A percentile compares a stretch with the other conserved stretches of the same genome.
Conservation (phyloP, 352 stramenopile genomes). For the Elongisporangium undulatum region DNA sequence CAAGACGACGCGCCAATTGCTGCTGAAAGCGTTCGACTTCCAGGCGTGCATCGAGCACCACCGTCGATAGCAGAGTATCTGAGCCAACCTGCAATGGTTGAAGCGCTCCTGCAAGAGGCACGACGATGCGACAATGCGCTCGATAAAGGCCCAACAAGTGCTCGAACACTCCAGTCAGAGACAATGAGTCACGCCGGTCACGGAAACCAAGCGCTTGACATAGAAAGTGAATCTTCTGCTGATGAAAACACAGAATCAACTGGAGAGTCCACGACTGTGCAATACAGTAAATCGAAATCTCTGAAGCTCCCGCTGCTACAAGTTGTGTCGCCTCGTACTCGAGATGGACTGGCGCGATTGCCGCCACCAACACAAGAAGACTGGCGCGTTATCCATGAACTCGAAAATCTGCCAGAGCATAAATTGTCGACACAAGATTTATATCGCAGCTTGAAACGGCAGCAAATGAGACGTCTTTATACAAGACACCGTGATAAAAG, state of each 20-base stretch:
- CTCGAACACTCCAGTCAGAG: not conserved
- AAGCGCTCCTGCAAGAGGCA: constrained; percentile 19
- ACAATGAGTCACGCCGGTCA: not conserved
- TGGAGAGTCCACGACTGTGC: not conserved
- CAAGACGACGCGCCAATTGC: not conserved
- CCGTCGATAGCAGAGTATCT: constrained; percentile 34
- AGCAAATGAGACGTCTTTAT: constrained; percentile 3
- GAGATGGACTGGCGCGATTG: constrained; percentile 29
- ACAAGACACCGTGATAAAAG: not conserved
- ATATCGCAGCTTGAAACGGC: constrained; percentile 25
- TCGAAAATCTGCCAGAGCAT: constrained; percentile 32
- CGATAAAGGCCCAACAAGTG: not conserved
- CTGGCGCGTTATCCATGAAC: constrained; percentile 28
- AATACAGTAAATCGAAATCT: not conserved
- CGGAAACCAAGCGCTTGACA: not conserved
- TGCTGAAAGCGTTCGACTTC: not conserved
- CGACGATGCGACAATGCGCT: not conserved
- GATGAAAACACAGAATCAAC: not conserved
- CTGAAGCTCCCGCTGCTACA: constrained; percentile 34
- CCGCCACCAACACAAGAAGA: constrained; percentile 30
- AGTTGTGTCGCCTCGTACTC: constrained; percentile 46
- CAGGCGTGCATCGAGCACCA: constrained; percentile 4
- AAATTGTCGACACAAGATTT: constrained; percentile 18
- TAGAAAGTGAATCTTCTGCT: not conserved
- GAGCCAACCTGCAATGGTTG: constrained; percentile 35